Conservation (phyloP, 148 eudicot genomes). For the Pharnaceum exiguum region DNA sequence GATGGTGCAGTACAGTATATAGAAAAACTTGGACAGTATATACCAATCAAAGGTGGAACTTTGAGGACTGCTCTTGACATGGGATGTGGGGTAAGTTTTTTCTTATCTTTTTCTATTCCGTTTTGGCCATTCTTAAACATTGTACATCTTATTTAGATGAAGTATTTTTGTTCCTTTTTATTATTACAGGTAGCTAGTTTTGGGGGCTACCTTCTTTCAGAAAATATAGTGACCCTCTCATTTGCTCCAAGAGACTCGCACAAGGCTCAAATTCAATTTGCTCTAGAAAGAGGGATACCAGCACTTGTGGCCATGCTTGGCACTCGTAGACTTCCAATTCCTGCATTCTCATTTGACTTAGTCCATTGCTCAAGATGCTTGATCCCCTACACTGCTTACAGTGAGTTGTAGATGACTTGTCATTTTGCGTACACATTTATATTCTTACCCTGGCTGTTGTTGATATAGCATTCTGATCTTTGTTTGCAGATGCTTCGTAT, state of each 20-base stretch:
- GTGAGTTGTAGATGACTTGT: slow-evolving; percentile 43
- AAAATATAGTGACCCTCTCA: slow-evolving; percentile 76
- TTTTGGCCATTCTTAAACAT: background rate
- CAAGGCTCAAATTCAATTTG: slow-evolving; percentile 96
- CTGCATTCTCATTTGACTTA: slow-evolving; percentile 94
- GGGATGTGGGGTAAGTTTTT: slow-evolving; percentile 93
- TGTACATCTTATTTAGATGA: background rate
- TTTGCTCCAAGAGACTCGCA: slow-evolving; percentile 99
- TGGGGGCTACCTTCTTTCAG: slow-evolving; percentile 80
- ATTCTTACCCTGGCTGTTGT: background rate
- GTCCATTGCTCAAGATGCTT: slow-evolving; percentile 98
- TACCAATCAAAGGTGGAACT: slow-evolving; percentile 79
- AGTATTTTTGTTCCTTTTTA: slow-evolving; percentile 3
- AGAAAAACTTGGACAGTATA: slow-evolving; percentile 89
- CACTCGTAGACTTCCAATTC: slow-evolving; percentile 91
- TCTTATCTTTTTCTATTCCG: background rate
- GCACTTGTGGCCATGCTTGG: slow-evolving; percentile 99
- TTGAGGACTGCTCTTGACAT: slow-evolving; percentile 98
- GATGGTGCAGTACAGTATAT: slow-evolving; percentile 91
- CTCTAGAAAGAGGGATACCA: slow-evolving; percentile 94
- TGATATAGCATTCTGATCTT: slow-evolving; percentile 4
- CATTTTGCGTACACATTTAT: background rate
- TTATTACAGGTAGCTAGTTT: slow-evolving; percentile 91
- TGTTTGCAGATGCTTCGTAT: slow-evolving; percentile 85
- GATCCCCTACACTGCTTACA: slow-evolving; percentile 93